Base-by-base conservation (phyloP, 495 filamentous ascomycete genomes). In the Aspergillus conjunctus region DNA sequence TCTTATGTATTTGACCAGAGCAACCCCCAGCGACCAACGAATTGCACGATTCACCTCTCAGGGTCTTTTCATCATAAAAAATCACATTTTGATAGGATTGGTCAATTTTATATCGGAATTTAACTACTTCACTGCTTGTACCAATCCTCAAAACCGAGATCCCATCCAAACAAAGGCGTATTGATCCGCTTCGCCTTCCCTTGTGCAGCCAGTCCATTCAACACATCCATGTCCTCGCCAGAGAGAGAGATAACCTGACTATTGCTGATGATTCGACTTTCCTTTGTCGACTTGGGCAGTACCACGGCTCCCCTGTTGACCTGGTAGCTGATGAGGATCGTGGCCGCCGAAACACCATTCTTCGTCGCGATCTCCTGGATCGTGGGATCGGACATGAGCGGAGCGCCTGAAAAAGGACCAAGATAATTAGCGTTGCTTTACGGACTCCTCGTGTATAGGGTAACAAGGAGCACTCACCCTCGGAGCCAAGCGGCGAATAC, bases 311-410 rank as follows among this genome's bases (percentile, higher is more conserved):
- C 51, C 30, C 20, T 53, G n/a, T 53, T 53, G 0, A 53, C 51
- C 7, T 53, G 51, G 51, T 53, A 53, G 51, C 51, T 53, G 12
- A 53, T 53, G 11, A 53, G 51, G 8, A 53, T 18, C 10, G 51
- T 53, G 11, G 51, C 51, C 4, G 51, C 14, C 1, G 17, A 34
- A 10, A 53, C 51, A 11, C 33, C 33, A 34, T 53, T 33, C 7
- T 53, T 53, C 32, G 9, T 21, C n/a, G 44, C 44, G 18, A 48
- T 48, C 12, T 11, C 15, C 20, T 48, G 44, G 20, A 48, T 48
- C 7, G n/a, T 17, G 44, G 44, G n/a, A 22, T 48, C 44, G 4
- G 44, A 21, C 44, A 48, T 48, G 44, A 48, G n/a, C 20, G 44
- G 44, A 17, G 44, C 44, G 20, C 44, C 44, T 48, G 20, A 11